Percentiles rank a stretch among this genome's conserved stretches.
phyloP scores from a whole-genome alignment of 192 early-diverging fungal genomes.

The Cetraspora pellucida region DNA sequence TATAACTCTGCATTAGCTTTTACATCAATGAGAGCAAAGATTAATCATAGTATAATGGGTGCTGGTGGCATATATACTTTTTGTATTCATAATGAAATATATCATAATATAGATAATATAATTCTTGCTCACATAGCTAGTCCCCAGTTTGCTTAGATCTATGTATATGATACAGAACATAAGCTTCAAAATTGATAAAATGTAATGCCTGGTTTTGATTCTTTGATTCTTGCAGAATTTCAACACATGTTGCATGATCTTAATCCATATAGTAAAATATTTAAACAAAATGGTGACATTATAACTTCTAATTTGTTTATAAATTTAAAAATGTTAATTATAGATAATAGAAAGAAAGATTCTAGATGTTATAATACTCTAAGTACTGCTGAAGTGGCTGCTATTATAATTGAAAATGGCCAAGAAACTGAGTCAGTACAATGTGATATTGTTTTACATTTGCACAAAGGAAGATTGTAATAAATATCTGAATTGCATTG shows the following conservation, averaged over 20 bases:
- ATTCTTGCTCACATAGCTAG: neutral
- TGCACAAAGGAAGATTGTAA: no score
- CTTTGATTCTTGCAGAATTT: neutral
- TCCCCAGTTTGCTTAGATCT: conserved; percentile 28
- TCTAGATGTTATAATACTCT: no score
- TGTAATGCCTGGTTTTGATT: neutral
- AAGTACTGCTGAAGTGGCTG: no score
- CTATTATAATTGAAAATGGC: no score
- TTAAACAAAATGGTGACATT: no score
- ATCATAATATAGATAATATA: conserved; percentile 32
- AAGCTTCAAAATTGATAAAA: neutral
- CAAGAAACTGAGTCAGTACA: no score
- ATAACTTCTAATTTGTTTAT: no score
- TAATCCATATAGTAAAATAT: no score
- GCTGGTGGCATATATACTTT: conserved; percentile 29
- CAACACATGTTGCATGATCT: neutral
- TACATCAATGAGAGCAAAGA: conserved; percentile 36
- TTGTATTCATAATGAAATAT: conserved; percentile 31
- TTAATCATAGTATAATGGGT: conserved; percentile 3
- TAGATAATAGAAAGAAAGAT: no score
- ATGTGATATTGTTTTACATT: no score
- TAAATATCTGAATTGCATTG: no score
- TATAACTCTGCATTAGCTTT: conserved; percentile 39
- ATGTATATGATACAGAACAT: conserved; percentile 16
- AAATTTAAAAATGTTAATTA: no score